Evolutionary conservation across 2,329 filamentous ascomycete species (phyloP).

Genomic region (Ophiostoma ips): DNA sequence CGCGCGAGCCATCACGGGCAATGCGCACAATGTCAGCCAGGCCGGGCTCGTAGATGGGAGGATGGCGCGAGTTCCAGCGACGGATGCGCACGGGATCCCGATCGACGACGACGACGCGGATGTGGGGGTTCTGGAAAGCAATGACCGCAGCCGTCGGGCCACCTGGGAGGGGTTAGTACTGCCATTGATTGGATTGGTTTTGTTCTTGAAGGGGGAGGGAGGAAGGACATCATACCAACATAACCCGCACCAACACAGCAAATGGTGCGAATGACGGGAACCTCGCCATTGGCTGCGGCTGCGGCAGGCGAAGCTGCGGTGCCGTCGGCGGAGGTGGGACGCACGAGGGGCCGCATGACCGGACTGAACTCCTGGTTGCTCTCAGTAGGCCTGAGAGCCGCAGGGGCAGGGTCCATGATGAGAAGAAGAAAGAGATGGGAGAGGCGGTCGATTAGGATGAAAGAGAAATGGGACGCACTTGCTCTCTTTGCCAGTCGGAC

Average conservation of each 20-base stretch:
- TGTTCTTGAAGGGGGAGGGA: too few relatives aligned
- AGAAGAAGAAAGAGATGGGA: not conserved
- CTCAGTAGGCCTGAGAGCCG: constrained; percentile 30
- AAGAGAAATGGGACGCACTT: not conserved
- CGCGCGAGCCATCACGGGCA: constrained; percentile 43
- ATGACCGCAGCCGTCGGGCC: constrained; percentile 64
- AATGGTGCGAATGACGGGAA: constrained; percentile 37
- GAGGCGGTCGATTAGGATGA: not conserved
- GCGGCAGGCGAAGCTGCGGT: not conserved
- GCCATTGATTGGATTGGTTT: not conserved
- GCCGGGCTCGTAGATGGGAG: constrained; percentile 65
- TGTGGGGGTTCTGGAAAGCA: constrained; percentile 56
- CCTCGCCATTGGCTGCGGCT: not conserved
- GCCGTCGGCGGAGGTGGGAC: constrained; percentile 9
- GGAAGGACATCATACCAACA: constrained; percentile 58
- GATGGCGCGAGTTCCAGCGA: constrained; percentile 58
- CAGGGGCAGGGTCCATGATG: constrained; percentile 22
- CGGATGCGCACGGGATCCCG: constrained; percentile 49
- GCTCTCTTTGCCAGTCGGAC: not conserved
- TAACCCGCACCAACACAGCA: constrained; percentile 67
- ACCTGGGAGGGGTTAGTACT: constrained; percentile 27
- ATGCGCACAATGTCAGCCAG: constrained; percentile 53
- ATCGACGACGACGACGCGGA: constrained; percentile 64
- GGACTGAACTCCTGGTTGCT: constrained; percentile 28
- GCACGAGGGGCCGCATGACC: constrained; percentile 20